Conservation (phyloP, 2,329 filamentous ascomycete species). For the Cercospora berteroae region DNA sequence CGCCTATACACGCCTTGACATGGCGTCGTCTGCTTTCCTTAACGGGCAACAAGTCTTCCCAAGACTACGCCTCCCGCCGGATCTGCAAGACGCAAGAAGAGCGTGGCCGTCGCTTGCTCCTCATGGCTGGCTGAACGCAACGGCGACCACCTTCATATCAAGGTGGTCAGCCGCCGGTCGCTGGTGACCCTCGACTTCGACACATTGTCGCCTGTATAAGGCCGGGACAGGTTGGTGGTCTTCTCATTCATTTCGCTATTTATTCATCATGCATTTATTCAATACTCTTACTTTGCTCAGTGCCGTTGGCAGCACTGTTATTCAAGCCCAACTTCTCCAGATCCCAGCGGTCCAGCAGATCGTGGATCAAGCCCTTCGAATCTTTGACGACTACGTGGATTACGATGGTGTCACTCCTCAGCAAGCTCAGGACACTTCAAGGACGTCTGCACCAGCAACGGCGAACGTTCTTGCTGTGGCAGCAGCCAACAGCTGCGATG, state of each 20-base stretch:
- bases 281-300: slow-evolving; percentile 16
- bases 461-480: not conserved
- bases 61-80: not conserved
- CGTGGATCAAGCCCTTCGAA: slow-evolving; percentile 5
- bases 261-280: slow-evolving; percentile 20
- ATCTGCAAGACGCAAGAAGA: not conserved
- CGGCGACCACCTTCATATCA: not conserved
- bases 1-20: not conserved
- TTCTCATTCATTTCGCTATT: not conserved
- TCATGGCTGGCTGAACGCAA: slow-evolving; percentile 8
- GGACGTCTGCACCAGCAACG: not conserved
- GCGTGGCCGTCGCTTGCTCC: not conserved
- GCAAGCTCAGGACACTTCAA: not conserved
- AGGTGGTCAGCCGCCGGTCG: slow-evolving; percentile 8
- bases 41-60: not conserved
- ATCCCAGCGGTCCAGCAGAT: slow-evolving; percentile 5
- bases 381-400: slow-evolving; percentile 4
- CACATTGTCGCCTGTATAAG: slow-evolving; percentile 10
- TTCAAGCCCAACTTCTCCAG: slow-evolving; percentile 18
- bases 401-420: slow-evolving; percentile 4
- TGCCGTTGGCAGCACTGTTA: slow-evolving; percentile 20
- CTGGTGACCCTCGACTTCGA: slow-evolving; percentile 5
- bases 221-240: slow-evolving; percentile 3
- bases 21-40: slow-evolving; percentile 5
- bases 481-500: slow-evolving; percentile 18